A percentile compares a stretch with the other conserved stretches of the same genome.
Conservation (phyloP, 768 basidiomycete genomes). For the Hysterangium stoloniferum region DNA sequence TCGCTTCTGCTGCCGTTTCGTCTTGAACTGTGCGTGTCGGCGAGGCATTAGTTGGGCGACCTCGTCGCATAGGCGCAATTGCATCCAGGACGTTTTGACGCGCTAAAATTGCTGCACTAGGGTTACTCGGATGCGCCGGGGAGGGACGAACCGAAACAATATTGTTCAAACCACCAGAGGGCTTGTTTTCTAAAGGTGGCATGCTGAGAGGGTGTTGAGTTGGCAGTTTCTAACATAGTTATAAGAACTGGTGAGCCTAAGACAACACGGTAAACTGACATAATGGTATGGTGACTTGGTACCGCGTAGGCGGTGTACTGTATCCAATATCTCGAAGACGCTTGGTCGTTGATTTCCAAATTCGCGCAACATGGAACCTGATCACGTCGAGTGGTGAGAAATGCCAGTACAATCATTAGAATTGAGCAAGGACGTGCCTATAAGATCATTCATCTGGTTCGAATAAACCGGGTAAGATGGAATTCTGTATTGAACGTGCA, state of each 20-base stretch:
- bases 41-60: slow-evolving; percentile 40
- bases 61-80: slow-evolving; percentile 71
- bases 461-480: slow-evolving; percentile 88
- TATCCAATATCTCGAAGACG: slow-evolving; percentile 77
- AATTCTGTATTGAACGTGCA: slow-evolving; percentile 92
- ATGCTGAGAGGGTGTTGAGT: slow-evolving; percentile 11
- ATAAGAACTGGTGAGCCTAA: slow-evolving; percentile 3
- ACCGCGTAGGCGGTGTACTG: slow-evolving; percentile 81
- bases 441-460: slow-evolving; percentile 68
- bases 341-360: slow-evolving; percentile 80
- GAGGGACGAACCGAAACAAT: slow-evolving; percentile 32
- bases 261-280: slow-evolving; percentile 20
- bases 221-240: slow-evolving; percentile 13
- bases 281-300: slow-evolving; percentile 79
- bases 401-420: slow-evolving; percentile 15
- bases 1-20: slow-evolving; percentile 39
- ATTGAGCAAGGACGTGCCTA: too few relatives aligned
- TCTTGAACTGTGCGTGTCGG: slow-evolving; percentile 28
- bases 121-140: slow-evolving; percentile 6
- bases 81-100: slow-evolving; percentile 74
- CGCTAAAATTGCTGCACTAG: slow-evolving; percentile 40
- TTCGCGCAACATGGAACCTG: slow-evolving; percentile 90
- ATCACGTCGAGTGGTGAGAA: slow-evolving; percentile 8
- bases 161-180: slow-evolving; percentile 23
- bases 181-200: slow-evolving; percentile 8